Conservation (phyloP, 2,329 filamentous ascomycete genomes). For the Paramyrothecium roridum region DNA sequence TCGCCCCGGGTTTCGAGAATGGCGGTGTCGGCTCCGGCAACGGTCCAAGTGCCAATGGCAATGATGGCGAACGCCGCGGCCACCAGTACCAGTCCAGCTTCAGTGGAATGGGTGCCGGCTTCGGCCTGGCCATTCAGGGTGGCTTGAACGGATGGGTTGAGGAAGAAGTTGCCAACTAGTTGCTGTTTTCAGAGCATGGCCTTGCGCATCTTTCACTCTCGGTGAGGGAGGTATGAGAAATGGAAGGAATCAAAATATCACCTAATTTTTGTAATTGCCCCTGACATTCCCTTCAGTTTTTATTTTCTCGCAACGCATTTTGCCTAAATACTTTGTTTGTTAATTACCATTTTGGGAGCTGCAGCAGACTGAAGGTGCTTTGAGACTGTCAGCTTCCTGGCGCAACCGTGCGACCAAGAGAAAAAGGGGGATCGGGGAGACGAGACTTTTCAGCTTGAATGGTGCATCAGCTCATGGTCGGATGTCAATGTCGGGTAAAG, state of each 20-base stretch:
- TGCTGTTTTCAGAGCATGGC: constrained; percentile 14
- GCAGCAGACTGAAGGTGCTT: neutral
- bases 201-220: constrained; percentile 7
- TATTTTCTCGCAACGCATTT: constrained; percentile 20
- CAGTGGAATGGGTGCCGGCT: constrained; percentile 56
- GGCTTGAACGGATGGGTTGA: constrained; percentile 66
- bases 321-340: constrained; percentile 4
- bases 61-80: constrained; percentile 55
- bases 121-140: constrained; percentile 61
- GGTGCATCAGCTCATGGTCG: neutral
- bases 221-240: constrained; percentile 15
- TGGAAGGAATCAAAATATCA: constrained; percentile 22
- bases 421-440: neutral
- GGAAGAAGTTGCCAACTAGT: constrained; percentile 61
- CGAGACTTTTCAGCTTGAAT: neutral
- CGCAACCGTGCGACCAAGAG: neutral
- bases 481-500: neutral
- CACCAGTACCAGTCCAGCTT: constrained; percentile 66
- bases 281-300: constrained; percentile 16
- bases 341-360: neutral
- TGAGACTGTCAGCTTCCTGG: neutral
- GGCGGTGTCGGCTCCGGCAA: constrained; percentile 50
- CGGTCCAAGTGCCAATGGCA: constrained; percentile 39
- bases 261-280: constrained; percentile 42
- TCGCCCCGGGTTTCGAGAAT: constrained; percentile 62